A percentile compares a stretch with the other conserved stretches of the same genome.
Evolutionary conservation across 306 rosid genomes (phyloP).

Genomic region (Pyrus betulifolia): DNA sequence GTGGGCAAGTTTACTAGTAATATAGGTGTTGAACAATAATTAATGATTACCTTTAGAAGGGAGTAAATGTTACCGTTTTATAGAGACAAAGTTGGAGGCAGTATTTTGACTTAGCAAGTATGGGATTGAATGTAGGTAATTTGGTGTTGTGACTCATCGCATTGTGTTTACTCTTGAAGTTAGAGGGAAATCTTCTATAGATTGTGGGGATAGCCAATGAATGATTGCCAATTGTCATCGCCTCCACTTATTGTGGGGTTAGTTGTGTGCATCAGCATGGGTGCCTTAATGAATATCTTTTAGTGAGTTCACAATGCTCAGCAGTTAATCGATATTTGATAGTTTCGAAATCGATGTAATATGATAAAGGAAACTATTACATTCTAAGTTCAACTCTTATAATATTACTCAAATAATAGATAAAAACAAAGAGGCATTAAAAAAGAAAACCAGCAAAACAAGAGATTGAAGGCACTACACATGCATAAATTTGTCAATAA

Average conservation of each 20-base stretch:
- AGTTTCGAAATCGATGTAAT: no score
- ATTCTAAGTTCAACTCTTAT: not conserved
- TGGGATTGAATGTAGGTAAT: not conserved
- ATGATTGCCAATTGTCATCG: no score
- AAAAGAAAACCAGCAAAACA: not conserved
- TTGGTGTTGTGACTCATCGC: not conserved
- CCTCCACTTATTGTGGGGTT: not conserved
- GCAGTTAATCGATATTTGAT: no score
- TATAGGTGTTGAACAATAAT: not conserved
- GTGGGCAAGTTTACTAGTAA: not conserved
- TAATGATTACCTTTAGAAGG: no score
- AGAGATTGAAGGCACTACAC: not conserved
- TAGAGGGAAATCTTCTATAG: no score
- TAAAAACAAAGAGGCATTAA: not conserved
- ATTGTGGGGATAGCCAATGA: not conserved
- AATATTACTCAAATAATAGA: not conserved
- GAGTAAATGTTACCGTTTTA: not conserved
- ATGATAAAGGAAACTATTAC: not conserved
- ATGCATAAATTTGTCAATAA: not conserved
- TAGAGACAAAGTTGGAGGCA: not conserved
- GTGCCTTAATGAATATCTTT: no score
- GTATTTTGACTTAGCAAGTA: no score
- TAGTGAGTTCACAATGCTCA: no score
- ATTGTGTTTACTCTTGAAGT: no score
- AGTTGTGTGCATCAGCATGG: no score